Evolutionary conservation across 163 green algal genomes (phyloP), one percentile per base, ranked within the genome.

Genomic region (Volvox carteri): DNA sequence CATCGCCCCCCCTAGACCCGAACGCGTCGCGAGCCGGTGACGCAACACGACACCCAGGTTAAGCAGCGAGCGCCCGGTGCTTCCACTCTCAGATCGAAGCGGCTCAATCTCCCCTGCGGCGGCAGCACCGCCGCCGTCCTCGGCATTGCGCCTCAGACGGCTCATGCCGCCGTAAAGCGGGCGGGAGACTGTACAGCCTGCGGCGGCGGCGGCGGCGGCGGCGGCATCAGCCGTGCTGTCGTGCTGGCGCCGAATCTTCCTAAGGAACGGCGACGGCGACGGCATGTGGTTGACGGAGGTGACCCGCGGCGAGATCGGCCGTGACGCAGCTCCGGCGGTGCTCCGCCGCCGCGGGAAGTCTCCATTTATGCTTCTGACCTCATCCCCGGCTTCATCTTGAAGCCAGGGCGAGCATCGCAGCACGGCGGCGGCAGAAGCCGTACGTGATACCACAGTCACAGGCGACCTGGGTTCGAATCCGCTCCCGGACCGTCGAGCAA

Each of bases 271-370:
- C 23, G n/a, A n/a, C n/a, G n/a, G n/a, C n/a, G 54, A 4, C 37
- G 78, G 78, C 78, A 85, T 85, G 23, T 54, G 54, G 44, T 52
- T 60, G 37, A 67, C 54, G 5, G 78, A 85, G 35, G 54, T 37
- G 37, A 44, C 3, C 0, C 78, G 54, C 12, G 54, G 78, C 23
- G 78, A 85, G 5, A 74, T 37, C 21, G n/a, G 19, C 25, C 50
- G 48, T 48, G 30, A 46, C 42, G 73, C 74, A 44, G 46, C 44
- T 50, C 16, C 19, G 72, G 41, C 23, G 30, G 37, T 39, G 72
- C 23, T 12, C 9, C 23, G 72, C 72, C 42, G 72, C 41, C 5
- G 19, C 5, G 42, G 72, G 41, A 79, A 79, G 72, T 42, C 42
- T 37, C 37, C 39, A 39, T 78, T 35, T 4, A 78, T 12, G 68